Conservation (phyloP, 192 early-diverging fungal genomes). For the Rhizophagus clarus region DNA sequence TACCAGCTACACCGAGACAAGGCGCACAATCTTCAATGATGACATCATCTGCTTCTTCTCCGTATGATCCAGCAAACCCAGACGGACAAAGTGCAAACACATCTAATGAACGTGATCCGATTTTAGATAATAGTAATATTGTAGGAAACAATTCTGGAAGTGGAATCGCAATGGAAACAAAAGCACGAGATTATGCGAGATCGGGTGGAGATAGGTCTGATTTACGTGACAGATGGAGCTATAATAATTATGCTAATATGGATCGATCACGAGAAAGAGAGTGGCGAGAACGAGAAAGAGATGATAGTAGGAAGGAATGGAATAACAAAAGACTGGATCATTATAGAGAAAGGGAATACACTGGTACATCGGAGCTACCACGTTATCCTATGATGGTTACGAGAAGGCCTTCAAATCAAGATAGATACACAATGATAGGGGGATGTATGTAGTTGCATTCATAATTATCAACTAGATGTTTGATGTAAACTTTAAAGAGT, state of each 20-base stretch:
- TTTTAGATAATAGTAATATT: not conserved
- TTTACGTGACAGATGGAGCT: not conserved
- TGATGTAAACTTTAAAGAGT: no score
- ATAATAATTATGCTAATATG: not conserved
- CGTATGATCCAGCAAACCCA: conserved; percentile 23
- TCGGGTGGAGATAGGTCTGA: conserved; percentile 8
- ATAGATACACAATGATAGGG: conserved; percentile 5
- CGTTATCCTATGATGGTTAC: conserved; percentile 18
- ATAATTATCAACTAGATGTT: no score
- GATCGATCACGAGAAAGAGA: not conserved
- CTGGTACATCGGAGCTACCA: not conserved
- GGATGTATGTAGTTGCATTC: not conserved
- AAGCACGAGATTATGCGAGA: conserved; percentile 15
- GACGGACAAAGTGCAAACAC: conserved; percentile 11
- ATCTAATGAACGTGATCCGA: conserved; percentile 1
- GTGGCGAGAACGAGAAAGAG: conserved; percentile 24
- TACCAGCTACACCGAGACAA: conserved; percentile 6
- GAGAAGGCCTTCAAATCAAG: conserved; percentile 16
- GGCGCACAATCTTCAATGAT: not conserved
- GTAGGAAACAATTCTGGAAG: not conserved
- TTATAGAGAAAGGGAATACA: conserved; percentile 20
- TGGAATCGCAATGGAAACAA: conserved; percentile 1
- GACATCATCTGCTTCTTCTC: conserved; percentile 12
- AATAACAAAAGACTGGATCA: not conserved
- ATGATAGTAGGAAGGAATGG: conserved; percentile 20